phyloP scores from a whole-genome alignment of 2,329 filamentous ascomycete genomes.

The Ascomycota sp. region DNA sequence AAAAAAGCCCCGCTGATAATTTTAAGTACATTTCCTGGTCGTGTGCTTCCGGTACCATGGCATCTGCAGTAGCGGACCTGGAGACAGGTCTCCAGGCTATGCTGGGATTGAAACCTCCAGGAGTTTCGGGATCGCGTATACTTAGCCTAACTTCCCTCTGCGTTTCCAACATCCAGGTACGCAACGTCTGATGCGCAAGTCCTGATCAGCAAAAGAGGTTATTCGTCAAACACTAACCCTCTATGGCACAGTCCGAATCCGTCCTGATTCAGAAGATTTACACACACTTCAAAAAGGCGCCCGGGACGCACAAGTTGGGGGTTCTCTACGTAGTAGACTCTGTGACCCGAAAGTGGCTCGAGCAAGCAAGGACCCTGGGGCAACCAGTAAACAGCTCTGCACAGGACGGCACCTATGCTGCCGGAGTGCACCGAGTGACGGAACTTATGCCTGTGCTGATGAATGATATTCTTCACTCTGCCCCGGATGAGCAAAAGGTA shows the following conservation, averaged over 20 bases:
- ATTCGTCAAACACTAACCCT: not conserved
- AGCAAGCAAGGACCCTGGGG: constrained; percentile 72
- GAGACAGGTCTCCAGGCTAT: constrained; percentile 81
- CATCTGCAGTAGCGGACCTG: constrained; percentile 75
- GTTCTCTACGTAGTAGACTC: constrained; percentile 99
- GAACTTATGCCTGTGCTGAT: constrained; percentile 85
- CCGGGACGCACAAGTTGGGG: constrained; percentile 89
- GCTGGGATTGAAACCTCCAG: constrained; percentile 76
- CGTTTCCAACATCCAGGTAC: constrained; percentile 76
- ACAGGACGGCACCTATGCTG: constrained; percentile 80
- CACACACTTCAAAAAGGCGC: constrained; percentile 91
- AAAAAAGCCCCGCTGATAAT: too few species aligned
- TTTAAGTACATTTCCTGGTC: too few species aligned
- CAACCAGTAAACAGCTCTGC: constrained; percentile 66
- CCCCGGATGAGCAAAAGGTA: constrained; percentile 94
- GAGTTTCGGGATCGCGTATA: constrained; percentile 86
- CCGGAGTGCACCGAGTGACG: constrained; percentile 89
- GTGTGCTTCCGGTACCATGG: constrained; percentile 26
- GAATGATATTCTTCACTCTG: constrained; percentile 79
- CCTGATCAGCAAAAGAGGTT: not conserved
- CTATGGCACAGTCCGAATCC: constrained; percentile 54
- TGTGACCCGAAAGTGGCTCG: constrained; percentile 96
- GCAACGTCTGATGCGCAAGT: constrained; percentile 1
- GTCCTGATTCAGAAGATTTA: constrained; percentile 90
- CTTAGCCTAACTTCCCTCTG: constrained; percentile 70